Percentiles rank a stretch among this genome's conserved stretches.
Conservation (phyloP, 1,284 basidiomycete genomes). For the Omphalotus olearius region DNA sequence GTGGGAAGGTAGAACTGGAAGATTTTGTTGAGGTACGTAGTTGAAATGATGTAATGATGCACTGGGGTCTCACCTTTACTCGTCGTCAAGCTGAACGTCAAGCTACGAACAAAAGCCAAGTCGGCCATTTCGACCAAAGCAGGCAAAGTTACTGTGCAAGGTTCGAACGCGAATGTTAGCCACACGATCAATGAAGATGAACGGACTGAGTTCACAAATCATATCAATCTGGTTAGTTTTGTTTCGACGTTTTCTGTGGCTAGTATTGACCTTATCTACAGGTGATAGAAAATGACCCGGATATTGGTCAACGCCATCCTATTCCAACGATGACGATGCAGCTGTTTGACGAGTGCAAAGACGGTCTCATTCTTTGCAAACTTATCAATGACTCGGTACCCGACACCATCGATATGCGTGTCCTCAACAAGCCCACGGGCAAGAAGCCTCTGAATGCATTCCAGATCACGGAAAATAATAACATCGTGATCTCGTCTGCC, state of each 20-base stretch:
- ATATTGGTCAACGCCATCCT: conserved; percentile 81
- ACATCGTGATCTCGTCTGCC: conserved; percentile 97
- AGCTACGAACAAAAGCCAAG: conserved; percentile 60
- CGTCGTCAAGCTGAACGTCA: conserved; percentile 67
- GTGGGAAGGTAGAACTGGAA: conserved; percentile 94
- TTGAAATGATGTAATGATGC: conserved; percentile 16
- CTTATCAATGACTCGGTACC: conserved; percentile 99
- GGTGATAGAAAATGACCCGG: conserved; percentile 89
- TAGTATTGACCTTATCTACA: conserved; percentile 26
- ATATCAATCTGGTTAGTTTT: conserved; percentile 81
- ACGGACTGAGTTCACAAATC: conserved; percentile 91
- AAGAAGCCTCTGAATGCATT: conserved; percentile 88
- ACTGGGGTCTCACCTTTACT: conserved; percentile 17
- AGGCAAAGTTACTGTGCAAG: conserved; percentile 93
- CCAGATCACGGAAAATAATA: conserved; percentile 99
- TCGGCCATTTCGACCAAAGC: conserved; percentile 67
- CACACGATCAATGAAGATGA: conserved; percentile 99
- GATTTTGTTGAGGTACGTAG: conserved; percentile 90
- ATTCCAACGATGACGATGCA: conserved; percentile 99
- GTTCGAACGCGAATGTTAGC: conserved; percentile 92
- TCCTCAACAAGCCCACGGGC: conserved; percentile 83
- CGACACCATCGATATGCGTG: conserved; percentile 98
- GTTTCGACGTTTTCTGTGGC: not conserved
- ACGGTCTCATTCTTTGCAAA: conserved; percentile 96
- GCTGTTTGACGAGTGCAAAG: conserved; percentile 94